Base-by-base conservation (phyloP, 257 asterid genomes). In the Solanum sejunctum region DNA sequence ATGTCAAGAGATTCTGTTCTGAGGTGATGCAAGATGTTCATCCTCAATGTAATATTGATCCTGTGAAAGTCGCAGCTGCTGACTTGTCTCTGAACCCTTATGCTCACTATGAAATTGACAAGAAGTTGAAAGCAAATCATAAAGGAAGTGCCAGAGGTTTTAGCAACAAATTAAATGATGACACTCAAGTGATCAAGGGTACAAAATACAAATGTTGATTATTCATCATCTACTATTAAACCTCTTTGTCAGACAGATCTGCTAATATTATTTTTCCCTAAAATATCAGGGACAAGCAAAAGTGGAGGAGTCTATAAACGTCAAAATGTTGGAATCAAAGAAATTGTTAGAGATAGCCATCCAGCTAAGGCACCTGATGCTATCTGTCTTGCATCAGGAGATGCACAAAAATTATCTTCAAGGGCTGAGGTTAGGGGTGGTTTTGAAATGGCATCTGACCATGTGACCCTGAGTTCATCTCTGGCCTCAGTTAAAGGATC, bases 11-110 rank as follows among this genome's bases (percentile, higher is more conserved):
- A 86, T 94, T 96, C 89, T 96, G 88, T 87, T 85, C 94, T 39
- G 98, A 96, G 80, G 91, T 94, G 75, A 86, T 96, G 94, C 90
- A 92, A 86, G 98, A 96, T 90, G 78, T 94, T 85, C 87, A 85
- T 49, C 92, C 93, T 54, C 82, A 88, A 32, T 91, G 92, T 72
- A 79, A 83, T 61, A 83, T 79, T 15, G 92, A 91, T 87, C 94
- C 93, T 4, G 93, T 85, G 82, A 91, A 87, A 86, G 88, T 87
- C 36, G 88, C 93, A 58, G 85, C 93, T 51, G 91, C 87, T n/a
- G 92, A 95, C 88, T 85, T 88, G 72, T 85, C 93, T 55, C 85
- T 87, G 81, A 89, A 84, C 88, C 90, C 94, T 67, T 84, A 84
- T 88, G 88, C 88, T 86, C 90, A 87, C 43, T 36, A 83, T 70